Conservation (phyloP, 2,329 filamentous ascomycete species). For the Fusarium ambrosium region DNA sequence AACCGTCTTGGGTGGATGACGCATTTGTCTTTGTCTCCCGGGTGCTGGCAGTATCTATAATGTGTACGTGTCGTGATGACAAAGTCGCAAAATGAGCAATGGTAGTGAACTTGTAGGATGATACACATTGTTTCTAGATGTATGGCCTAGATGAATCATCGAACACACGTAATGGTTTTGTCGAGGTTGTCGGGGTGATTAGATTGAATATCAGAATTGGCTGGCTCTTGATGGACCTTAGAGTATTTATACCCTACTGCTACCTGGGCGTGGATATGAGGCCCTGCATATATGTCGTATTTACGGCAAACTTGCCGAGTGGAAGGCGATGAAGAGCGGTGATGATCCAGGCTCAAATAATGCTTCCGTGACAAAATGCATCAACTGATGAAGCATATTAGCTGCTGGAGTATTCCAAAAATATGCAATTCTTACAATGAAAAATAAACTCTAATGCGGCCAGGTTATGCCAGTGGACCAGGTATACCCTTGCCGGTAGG, state of each 20-base stretch:
- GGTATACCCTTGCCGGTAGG: background rate
- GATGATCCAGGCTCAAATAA: background rate
- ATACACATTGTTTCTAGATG: constrained; percentile 5
- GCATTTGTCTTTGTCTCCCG: background rate
- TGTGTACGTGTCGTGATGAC: constrained; percentile 1
- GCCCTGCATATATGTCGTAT: background rate
- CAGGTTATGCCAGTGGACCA: background rate
- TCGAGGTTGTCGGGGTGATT: background rate
- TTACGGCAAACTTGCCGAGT: background rate
- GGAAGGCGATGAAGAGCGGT: background rate
- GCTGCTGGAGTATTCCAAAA: background rate
- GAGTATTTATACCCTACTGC: background rate
- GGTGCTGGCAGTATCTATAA: background rate
- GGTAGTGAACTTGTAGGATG: background rate
- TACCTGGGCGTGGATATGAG: background rate
- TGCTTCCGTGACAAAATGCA: background rate
- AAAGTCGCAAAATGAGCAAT: constrained; percentile 3
- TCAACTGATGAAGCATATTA: background rate
- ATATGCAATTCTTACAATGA: background rate
- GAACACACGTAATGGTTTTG: background rate
- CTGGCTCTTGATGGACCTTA: background rate
- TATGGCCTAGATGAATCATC: background rate
- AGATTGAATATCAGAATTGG: background rate
- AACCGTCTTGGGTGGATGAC: background rate
- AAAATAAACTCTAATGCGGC: background rate